phyloP scores from a whole-genome alignment of 2,329 filamentous ascomycete genomes.

The Ophiostoma quercus region DNA sequence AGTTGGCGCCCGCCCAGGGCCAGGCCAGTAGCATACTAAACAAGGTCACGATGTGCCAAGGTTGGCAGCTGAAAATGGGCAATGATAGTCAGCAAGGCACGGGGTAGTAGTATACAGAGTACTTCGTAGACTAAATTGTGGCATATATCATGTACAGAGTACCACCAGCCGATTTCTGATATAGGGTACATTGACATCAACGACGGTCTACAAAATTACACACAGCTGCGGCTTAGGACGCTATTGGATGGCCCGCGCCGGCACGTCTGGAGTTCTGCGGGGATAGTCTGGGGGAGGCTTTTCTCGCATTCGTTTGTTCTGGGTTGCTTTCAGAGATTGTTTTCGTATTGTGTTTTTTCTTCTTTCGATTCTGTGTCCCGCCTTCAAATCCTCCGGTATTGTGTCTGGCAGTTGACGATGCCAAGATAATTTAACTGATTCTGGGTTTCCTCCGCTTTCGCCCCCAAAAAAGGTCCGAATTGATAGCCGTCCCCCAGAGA shows the following conservation, averaged over 20 bases:
- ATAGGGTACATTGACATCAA: background rate
- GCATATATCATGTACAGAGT: background rate
- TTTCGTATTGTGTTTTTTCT: background rate
- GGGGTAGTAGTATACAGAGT: no score
- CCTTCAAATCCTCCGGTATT: background rate
- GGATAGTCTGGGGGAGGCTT: conserved; percentile 1
- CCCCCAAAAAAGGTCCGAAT: conserved; percentile 11
- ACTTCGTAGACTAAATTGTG: no score
- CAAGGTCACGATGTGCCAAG: conserved; percentile 1
- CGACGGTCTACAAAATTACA: background rate
- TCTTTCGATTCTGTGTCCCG: background rate
- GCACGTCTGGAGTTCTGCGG: background rate
- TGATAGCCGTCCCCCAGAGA: conserved; percentile 3
- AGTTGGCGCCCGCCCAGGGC: background rate
- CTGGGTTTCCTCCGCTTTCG: conserved; percentile 3
- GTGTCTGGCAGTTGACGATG: background rate
- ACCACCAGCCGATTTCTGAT: background rate
- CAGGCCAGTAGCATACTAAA: background rate
- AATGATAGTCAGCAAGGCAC: background rate
- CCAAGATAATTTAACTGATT: background rate
- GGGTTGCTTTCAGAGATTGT: no score
- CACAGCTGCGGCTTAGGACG: background rate
- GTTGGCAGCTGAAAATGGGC: background rate
- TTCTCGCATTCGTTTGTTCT: background rate
- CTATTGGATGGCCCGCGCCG: background rate